phyloP scores from a whole-genome alignment of 2,329 filamentous ascomycete species.

The Cladosporium halotolerans region DNA sequence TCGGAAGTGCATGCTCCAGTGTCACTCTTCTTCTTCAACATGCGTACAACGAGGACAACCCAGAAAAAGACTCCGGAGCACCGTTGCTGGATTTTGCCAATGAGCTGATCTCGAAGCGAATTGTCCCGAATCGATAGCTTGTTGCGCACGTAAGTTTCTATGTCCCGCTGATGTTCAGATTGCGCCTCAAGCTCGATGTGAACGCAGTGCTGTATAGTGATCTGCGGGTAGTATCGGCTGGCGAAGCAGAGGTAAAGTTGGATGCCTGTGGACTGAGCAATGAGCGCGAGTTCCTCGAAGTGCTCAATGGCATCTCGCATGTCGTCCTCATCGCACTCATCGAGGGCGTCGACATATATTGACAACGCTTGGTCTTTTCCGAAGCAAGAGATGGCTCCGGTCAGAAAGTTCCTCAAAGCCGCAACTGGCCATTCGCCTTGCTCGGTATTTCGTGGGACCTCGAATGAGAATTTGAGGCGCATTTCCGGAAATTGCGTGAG shows the following conservation, averaged over 20 bases:
- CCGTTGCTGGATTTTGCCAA: neutral
- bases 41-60: constrained; percentile 12
- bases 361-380: constrained; percentile 25
- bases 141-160: neutral
- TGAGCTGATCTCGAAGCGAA: constrained; percentile 19
- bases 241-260: constrained; percentile 34
- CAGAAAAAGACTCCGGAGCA: constrained; percentile 12
- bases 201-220: neutral
- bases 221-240: constrained; percentile 35
- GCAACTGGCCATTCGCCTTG: neutral
- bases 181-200: neutral
- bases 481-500: constrained; percentile 21
- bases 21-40: constrained; percentile 5
- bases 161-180: neutral
- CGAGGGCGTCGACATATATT: constrained; percentile 42
- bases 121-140: neutral
- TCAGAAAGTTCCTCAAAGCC: neutral
- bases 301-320: constrained; percentile 33
- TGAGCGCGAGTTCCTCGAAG: constrained; percentile 30
- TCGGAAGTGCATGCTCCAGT: neutral
- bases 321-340: constrained; percentile 36
- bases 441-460: neutral
- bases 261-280: neutral
- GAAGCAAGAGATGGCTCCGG: constrained; percentile 18
- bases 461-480: neutral